Evolutionary conservation across 495 filamentous ascomycete species (phyloP).

Genomic region (Aspergillus bridgeri): DNA sequence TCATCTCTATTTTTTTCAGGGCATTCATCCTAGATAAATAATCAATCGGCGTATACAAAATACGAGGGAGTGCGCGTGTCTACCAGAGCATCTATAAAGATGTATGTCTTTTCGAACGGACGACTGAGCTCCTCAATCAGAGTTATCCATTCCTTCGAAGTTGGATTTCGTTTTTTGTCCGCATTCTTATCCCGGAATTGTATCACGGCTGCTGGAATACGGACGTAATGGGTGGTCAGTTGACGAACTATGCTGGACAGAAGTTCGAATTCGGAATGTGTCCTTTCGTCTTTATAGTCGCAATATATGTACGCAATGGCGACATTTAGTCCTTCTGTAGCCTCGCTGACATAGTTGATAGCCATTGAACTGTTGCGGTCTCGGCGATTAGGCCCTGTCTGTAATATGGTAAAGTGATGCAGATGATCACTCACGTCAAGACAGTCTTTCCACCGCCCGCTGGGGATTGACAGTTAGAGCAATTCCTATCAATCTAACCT

Average conservation of each 20-base stretch:
- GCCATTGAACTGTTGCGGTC: slow-evolving; percentile 1
- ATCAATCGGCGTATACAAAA: background rate
- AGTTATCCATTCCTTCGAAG: slow-evolving; percentile 2
- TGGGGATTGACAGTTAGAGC: background rate
- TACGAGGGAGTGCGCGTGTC: background rate
- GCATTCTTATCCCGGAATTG: background rate
- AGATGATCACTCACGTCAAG: slow-evolving; percentile 2
- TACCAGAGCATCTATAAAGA: slow-evolving; percentile 2
- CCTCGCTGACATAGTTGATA: slow-evolving; percentile 2
- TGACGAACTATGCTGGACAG: background rate
- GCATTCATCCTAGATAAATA: background rate
- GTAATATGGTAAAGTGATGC: background rate
- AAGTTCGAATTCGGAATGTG: background rate
- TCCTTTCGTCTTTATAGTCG: slow-evolving; percentile 1
- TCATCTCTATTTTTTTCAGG: slow-evolving; percentile 2
- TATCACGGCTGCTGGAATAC: background rate
- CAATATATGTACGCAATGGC: background rate
- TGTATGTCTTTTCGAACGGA: background rate
- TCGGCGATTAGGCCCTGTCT: background rate
- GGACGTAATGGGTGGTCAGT: background rate
- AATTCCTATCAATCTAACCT: too few species aligned
- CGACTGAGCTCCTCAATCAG: slow-evolving; percentile 1
- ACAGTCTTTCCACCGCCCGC: slow-evolving; percentile 1
- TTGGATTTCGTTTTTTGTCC: slow-evolving; percentile 1
- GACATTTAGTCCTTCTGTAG: background rate